These are phyloP conservation scores for Hypoxylon sp. DNA, from an alignment of 2,329 filamentous ascomycete genomes.

Conservation along the genomic window DNA sequence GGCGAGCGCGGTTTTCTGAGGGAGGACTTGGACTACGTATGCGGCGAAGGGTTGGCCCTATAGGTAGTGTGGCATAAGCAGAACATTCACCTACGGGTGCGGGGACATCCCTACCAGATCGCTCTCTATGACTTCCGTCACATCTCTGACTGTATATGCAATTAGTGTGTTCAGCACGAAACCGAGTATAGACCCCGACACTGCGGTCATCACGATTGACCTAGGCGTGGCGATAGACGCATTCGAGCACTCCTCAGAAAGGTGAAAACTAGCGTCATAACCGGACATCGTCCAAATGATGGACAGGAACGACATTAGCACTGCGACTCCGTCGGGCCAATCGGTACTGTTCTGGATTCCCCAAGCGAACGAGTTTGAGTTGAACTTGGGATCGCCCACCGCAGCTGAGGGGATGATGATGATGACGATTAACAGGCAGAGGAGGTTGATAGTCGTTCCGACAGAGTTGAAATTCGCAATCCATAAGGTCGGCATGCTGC, in stretches of 20 bases:
- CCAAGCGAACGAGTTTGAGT: conserved; percentile 69
- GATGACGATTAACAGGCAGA: conserved; percentile 75
- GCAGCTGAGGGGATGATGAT: conserved; percentile 76
- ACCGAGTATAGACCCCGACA: conserved; percentile 75
- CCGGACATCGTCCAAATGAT: conserved; percentile 57
- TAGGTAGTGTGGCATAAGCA: conserved; percentile 5
- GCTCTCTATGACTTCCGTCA: conserved; percentile 70
- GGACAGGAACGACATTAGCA: conserved; percentile 76
- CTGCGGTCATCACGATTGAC: conserved; percentile 79
- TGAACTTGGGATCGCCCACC: conserved; percentile 66
- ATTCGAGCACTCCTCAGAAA: conserved; percentile 83
- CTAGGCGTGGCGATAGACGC: conserved; percentile 78
- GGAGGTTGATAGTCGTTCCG: conserved; percentile 79
- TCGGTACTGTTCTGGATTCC: conserved; percentile 76
- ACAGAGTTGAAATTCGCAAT: conserved; percentile 79
- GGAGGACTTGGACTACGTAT: conserved; percentile 76
- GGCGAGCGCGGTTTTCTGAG: conserved; percentile 71
- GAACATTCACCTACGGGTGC: not conserved
- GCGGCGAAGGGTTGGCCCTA: conserved; percentile 77
- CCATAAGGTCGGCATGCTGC: conserved; percentile 79
- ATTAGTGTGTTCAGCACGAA: conserved; percentile 83
- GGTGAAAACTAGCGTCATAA: conserved; percentile 68
- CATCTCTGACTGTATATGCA: conserved; percentile 78
- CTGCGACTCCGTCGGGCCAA: conserved; percentile 76
- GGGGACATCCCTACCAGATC: conserved; percentile 62